phyloP scores from a whole-genome alignment of 345 rosid genomes.

The Nephelium lappaceum region DNA sequence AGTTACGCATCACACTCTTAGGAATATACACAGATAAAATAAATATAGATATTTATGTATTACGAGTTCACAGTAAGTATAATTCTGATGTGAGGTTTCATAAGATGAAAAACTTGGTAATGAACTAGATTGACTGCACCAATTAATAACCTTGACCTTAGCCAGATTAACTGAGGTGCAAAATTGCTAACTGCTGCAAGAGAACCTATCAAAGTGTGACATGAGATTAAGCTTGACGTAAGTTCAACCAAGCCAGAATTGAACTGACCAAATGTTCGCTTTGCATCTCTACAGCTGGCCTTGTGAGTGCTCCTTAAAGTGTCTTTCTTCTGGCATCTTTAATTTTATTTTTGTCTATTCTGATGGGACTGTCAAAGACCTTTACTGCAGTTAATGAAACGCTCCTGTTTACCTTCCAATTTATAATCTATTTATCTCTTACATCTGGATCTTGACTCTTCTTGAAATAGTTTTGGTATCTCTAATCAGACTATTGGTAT shows the following conservation, averaged over 20 bases:
- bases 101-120: background rate
- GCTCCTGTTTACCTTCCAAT: background rate
- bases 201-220: constrained; percentile 4
- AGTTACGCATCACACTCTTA: background rate
- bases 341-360: background rate
- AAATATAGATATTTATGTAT: too few species aligned
- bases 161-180: background rate
- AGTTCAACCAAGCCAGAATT: background rate
- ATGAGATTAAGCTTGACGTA: background rate
- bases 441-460: background rate
- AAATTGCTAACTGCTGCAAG: background rate
- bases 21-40: background rate
- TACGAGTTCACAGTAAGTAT: background rate
- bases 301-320: background rate
- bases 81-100: background rate
- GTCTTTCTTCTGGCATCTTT: background rate
- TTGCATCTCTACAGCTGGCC: background rate
- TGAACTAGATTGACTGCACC: background rate
- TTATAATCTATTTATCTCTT: background rate
- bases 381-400: background rate
- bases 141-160: constrained; percentile 2
- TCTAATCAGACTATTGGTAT: too few species aligned
- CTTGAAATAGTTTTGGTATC: background rate
- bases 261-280: background rate
- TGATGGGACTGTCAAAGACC: background rate